Evolutionary conservation across 129 eudicot genomes (phyloP).

Genomic region (Daucus carota): DNA sequence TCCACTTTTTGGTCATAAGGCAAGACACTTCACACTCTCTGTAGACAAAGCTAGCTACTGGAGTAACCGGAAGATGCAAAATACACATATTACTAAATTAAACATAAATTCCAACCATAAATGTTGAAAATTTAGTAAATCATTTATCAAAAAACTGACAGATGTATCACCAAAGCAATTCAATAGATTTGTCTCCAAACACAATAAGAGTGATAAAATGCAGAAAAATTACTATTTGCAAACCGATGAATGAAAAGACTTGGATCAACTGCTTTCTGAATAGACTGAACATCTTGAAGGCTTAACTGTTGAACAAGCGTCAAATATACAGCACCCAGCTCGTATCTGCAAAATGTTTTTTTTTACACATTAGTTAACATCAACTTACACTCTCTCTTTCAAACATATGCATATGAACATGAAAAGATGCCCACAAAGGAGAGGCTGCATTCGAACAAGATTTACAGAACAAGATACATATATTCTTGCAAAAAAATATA

Average conservation of each 20-base stretch:
- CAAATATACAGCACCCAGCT: constrained; percentile 30
- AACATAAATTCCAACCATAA: neutral
- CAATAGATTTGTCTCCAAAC: neutral
- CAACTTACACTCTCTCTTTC: neutral
- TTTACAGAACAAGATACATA: neutral
- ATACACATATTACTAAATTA: neutral
- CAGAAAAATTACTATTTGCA: constrained; percentile 17
- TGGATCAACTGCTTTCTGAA: constrained; percentile 39
- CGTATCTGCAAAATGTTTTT: constrained; percentile 26
- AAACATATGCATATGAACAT: neutral
- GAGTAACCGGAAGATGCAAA: neutral
- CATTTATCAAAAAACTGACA: neutral
- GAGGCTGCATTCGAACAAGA: neutral
- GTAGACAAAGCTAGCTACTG: neutral
- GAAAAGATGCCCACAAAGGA: neutral
- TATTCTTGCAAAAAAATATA: neutral
- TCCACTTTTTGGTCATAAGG: neutral
- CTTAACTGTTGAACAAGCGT: constrained; percentile 28
- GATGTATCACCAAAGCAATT: neutral
- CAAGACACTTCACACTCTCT: neutral
- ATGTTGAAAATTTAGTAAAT: neutral
- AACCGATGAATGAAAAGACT: constrained; percentile 38
- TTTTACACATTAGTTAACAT: neutral
- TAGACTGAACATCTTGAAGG: constrained; percentile 26
- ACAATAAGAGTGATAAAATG: neutral